Percentiles rank a stretch among this genome's conserved stretches.
These are phyloP conservation scores for Passiflora organensis DNA, from an alignment of 345 rosid genomes.

Conservation along the genomic window DNA sequence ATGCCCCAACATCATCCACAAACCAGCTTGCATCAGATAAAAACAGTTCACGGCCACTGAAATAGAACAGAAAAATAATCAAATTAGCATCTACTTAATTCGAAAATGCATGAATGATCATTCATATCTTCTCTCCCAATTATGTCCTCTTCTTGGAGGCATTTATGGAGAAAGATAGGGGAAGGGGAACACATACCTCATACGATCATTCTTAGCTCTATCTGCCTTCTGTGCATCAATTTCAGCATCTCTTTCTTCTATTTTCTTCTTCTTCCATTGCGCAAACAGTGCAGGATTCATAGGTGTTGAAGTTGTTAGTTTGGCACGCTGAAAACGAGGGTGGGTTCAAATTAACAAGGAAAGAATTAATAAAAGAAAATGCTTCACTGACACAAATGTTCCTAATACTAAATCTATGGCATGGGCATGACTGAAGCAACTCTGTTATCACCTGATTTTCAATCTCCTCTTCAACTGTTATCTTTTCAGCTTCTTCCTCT, in stretches of 20 bases:
- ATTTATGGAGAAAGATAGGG: not conserved
- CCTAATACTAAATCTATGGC: not conserved
- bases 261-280: constrained; percentile 90
- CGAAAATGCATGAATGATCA: constrained; percentile 1
- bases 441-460: constrained; percentile 63
- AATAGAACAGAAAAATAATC: constrained; percentile 16
- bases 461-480: constrained; percentile 82
- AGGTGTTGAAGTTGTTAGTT: constrained; percentile 60
- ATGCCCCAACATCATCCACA: constrained; percentile 95
- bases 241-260: constrained; percentile 72
- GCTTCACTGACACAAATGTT: not conserved
- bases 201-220: constrained; percentile 96
- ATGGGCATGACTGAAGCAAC: constrained; percentile 6
- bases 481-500: constrained; percentile 77
- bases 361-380: not conserved
- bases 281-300: constrained; percentile 82
- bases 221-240: constrained; percentile 82
- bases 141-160: not conserved
- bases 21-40: constrained; percentile 80
- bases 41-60: constrained; percentile 96
- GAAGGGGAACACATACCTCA: constrained; percentile 49
- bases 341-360: constrained; percentile 1
- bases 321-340: constrained; percentile 52
- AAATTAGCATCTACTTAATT: constrained; percentile 8
- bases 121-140: not conserved